Base-by-base conservation (phyloP, 306 rosid species). In the Vachellia collinsii region DNA sequence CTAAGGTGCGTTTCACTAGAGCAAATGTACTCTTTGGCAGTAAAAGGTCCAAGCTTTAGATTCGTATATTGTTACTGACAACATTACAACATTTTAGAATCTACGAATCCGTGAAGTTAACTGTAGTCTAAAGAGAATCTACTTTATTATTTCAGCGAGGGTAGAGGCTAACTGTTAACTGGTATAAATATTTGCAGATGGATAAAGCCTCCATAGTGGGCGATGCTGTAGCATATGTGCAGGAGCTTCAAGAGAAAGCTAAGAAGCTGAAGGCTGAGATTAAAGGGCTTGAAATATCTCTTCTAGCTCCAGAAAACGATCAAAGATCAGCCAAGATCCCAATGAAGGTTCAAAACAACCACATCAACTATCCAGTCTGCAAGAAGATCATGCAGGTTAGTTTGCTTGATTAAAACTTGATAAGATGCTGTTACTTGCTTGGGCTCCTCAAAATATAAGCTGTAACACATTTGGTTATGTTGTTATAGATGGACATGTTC, bases 151-250 rank as follows among this genome's bases (percentile, higher is more conserved):
- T 7, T 41, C 44, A 8, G 29, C 19, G 46, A 66, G 39, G 48
- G 72, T 39, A 17, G 16, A 42, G 72, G 53, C n/a, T 61, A 44
- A 38, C 6, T 3, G 43, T 43, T 54, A 11, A 76, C n/a, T 34
- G 42, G 36, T 41, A 54, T 37, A 46, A 25, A 68, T 67, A 36
- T 67, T 22, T 79, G 63, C 84, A 95, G 98, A 95, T 95, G 98
- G 99, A 95, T 53, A 95, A 93, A 87, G 99, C 98, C 47, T 95
- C 97, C 23, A 95, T 95, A 56, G 90, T 95, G 76, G 97, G 93
- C 76, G 99, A 95, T 75, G 97, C 99, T 58, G 90, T 90, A 3
- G 58, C 84, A 17, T 90, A 93, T 50, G 90, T 95, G 75, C 88
- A 93, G 79, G 90, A 84, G 9, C 91, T 95, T 50, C 99, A 93